Base-by-base conservation (phyloP, 192 early-diverging fungal genomes). In the Phlyctochytrium arcticum region DNA sequence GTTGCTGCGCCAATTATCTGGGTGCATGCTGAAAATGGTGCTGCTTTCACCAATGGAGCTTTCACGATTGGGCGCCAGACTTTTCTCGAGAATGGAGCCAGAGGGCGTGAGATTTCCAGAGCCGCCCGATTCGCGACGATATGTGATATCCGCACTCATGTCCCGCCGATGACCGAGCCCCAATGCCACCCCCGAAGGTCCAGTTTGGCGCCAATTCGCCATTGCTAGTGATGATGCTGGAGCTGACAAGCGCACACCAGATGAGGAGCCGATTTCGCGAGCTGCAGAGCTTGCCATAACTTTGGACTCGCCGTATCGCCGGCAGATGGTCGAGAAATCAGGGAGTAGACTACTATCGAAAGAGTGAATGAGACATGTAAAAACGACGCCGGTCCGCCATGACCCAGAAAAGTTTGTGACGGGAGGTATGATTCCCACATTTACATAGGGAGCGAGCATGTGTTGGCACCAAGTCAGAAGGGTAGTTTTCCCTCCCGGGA, bases 311-410 rank as follows among this genome's bases (percentile, higher is more conserved):
- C 26, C 48, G 33, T 31, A 48, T 36, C 62, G 29, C 50, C 35
- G 3, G 36, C 49, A 64, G 6, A 39, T 36, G 8, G 39, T 39
- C 17, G 64, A 46, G 6, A 66, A 19, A 17, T 71, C 70, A 6
- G 70, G 70, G 10, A 71, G 23, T 12, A 61, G 32, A 4, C 35
- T 31, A 8, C 30, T 42, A 26, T 71, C 37, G 33, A 60, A 63
- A 17, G 54, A 44, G 35, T 71, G 70, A 8, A 66, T 54, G 23
- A 71, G 55, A 26, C 60, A 60, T 9, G 70, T 42, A 39, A 71
- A 71, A 7, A 67, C 70, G 2, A 71, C 29, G 5, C 70, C 70
- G 44, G 30, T 71, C 26, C 60, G 62, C 70, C 70, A 71, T 23
- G 54, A 32, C 12, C 49, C 39, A 23, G 67, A 70, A 61, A 71